These are phyloP conservation scores for Chloris gayana DNA, from an alignment of 176 grass and related monocot species.

Conservation along the genomic window DNA sequence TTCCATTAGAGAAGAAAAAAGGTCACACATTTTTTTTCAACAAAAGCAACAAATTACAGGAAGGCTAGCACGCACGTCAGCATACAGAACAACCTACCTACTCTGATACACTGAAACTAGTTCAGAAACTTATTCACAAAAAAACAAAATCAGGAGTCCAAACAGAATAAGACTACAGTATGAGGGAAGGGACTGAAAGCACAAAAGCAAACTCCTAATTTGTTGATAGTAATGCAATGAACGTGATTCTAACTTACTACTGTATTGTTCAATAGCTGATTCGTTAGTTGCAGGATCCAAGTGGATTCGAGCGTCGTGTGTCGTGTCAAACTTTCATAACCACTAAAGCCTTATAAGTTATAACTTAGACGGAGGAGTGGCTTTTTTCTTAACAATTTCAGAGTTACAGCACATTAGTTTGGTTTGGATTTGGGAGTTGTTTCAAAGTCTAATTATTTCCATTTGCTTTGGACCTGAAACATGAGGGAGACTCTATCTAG, in stretches of 20 bases:
- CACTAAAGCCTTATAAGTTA: neutral
- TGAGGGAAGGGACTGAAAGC: neutral
- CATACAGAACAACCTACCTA: neutral
- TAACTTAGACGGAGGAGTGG: neutral
- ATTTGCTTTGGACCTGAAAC: neutral
- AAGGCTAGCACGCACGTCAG: too few relatives aligned
- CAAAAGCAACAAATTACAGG: too few relatives aligned
- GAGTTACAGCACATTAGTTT: neutral
- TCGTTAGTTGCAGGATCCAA: neutral
- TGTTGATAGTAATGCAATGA: too few relatives aligned
- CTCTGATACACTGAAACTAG: neutral
- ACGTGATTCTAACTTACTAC: neutral
- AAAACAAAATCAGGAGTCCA: neutral
- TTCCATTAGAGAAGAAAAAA: too few relatives aligned
- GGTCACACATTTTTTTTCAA: too few relatives aligned
- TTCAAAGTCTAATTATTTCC: neutral
- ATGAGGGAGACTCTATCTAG: too few relatives aligned
- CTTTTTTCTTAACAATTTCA: neutral
- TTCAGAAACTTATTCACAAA: neutral
- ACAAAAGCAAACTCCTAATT: neutral
- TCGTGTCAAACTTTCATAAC: too few relatives aligned
- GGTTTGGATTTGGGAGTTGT: too few relatives aligned
- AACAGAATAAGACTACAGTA: neutral
- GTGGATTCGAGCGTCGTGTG: neutral
- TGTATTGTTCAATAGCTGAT: neutral